phyloP scores from a whole-genome alignment of 2,329 filamentous ascomycete genomes.

The Clonostachys rosea region DNA sequence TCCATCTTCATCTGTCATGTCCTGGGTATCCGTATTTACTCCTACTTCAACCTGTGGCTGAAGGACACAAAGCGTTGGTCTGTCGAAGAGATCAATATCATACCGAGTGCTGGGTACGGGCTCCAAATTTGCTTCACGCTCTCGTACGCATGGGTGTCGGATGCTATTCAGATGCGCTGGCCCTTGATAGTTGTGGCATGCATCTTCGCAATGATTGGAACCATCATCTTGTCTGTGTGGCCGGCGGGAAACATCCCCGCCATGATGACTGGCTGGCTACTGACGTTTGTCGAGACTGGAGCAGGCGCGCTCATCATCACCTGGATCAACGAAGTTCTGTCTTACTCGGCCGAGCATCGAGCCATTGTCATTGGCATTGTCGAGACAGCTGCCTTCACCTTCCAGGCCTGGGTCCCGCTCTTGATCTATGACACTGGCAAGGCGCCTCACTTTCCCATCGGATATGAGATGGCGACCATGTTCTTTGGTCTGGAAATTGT shows the following conservation, averaged over 20 bases:
- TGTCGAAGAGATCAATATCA: conserved; percentile 41
- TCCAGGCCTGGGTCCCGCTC: conserved; percentile 36
- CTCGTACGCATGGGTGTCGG: conserved; percentile 50
- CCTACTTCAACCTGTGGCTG: conserved; percentile 25
- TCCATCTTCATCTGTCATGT: conserved; percentile 23
- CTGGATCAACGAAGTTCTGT: conserved; percentile 42
- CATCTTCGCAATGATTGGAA: conserved; percentile 22
- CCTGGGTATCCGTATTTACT: conserved; percentile 24
- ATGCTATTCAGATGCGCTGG: conserved; percentile 45
- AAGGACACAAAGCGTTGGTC: conserved; percentile 21
- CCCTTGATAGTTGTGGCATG: conserved; percentile 48
- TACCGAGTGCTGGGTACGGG: conserved; percentile 33
- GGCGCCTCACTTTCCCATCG: conserved; percentile 30
- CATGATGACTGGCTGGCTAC: conserved; percentile 28
- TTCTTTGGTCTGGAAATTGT: conserved; percentile 22
- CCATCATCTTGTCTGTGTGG: conserved; percentile 24
- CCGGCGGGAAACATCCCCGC: conserved; percentile 21
- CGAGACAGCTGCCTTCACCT: conserved; percentile 35
- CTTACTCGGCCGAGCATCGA: conserved; percentile 39
- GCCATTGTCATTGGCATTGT: conserved; percentile 43
- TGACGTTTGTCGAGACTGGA: conserved; percentile 26
- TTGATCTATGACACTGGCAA: conserved; percentile 26
- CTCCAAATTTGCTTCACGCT: conserved; percentile 41
- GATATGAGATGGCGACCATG: conserved; percentile 23
- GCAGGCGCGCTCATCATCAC: conserved; percentile 29